A percentile compares a stretch with the other conserved stretches of the same genome.
Conservation (phyloP, 73 alveolate genomes). For the Tetrahymena thermophila region DNA sequence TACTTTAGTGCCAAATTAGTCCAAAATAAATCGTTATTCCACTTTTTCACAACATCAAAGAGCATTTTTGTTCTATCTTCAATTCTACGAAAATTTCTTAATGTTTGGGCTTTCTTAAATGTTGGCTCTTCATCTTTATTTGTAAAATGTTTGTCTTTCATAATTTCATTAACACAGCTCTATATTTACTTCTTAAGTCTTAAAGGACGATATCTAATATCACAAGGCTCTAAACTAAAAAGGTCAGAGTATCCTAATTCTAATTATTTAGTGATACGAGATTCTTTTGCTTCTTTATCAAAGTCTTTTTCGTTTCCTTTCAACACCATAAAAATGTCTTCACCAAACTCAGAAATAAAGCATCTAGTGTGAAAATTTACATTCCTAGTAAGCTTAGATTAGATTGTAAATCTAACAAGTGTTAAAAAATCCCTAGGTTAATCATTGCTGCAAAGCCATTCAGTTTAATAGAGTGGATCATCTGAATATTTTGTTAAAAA, state of each 20-base stretch:
- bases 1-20: not conserved
- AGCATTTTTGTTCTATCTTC: conserved; percentile 9
- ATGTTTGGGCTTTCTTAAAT: not conserved
- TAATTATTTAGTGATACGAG: conserved; percentile 10
- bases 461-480: conserved; percentile 8
- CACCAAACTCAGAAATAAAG: conserved; percentile 21
- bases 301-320: conserved; percentile 15
- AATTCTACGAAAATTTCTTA: conserved; percentile 7
- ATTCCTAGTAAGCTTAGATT: conserved; percentile 10
- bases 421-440: conserved; percentile 30
- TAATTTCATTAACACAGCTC: conserved; percentile 7
- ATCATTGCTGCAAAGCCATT: conserved; percentile 27
- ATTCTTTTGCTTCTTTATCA: conserved; percentile 4
- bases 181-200: conserved; percentile 18
- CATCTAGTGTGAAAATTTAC: conserved; percentile 18
- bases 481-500: not conserved
- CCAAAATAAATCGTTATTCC: conserved; percentile 4
- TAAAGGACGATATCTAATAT: conserved; percentile 23
- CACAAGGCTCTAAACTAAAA: conserved; percentile 28
- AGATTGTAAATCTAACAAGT: conserved; percentile 21
- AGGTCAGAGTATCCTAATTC: conserved; percentile 38
- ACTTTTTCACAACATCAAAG: not conserved
- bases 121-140: not conserved
- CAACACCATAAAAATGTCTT: conserved; percentile 22
- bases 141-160: not conserved